phyloP scores from a whole-genome alignment of 257 asterid genomes.

The Mitragyna speciosa region DNA sequence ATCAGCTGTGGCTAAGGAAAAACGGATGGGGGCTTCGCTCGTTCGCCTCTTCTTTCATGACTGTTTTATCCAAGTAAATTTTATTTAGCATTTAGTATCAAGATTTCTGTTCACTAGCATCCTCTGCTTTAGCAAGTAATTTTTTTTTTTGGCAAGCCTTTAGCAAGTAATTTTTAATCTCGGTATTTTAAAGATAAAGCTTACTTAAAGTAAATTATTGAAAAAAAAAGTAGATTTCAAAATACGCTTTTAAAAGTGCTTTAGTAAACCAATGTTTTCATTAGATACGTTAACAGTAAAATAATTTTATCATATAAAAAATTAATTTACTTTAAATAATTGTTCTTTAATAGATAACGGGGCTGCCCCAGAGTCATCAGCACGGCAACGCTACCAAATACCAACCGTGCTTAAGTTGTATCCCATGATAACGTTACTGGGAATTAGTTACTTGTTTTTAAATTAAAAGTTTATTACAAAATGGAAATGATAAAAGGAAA shows the following conservation, averaged over 20 bases:
- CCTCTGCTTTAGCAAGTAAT: not conserved
- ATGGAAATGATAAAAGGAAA: too few relatives aligned
- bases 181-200: not conserved
- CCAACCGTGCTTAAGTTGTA: too few relatives aligned
- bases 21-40: conserved; percentile 27
- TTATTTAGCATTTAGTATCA: not conserved
- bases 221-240: not conserved
- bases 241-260: not conserved
- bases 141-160: too few relatives aligned
- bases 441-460: too few relatives aligned
- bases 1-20: conserved; percentile 22
- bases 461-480: too few relatives aligned
- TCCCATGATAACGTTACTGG: too few relatives aligned
- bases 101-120: not conserved
- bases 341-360: not conserved
- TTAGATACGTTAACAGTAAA: too few relatives aligned
- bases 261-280: too few relatives aligned
- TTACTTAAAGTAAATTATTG: too few relatives aligned
- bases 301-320: too few relatives aligned
- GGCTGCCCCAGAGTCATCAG: not conserved
- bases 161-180: not conserved
- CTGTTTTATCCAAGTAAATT: conserved; percentile 26
- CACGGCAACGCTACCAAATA: not conserved
- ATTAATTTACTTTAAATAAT: too few relatives aligned
- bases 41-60: conserved; percentile 27